phyloP scores from a whole-genome alignment of 768 basidiomycete species.

The Mycena galericulata region DNA sequence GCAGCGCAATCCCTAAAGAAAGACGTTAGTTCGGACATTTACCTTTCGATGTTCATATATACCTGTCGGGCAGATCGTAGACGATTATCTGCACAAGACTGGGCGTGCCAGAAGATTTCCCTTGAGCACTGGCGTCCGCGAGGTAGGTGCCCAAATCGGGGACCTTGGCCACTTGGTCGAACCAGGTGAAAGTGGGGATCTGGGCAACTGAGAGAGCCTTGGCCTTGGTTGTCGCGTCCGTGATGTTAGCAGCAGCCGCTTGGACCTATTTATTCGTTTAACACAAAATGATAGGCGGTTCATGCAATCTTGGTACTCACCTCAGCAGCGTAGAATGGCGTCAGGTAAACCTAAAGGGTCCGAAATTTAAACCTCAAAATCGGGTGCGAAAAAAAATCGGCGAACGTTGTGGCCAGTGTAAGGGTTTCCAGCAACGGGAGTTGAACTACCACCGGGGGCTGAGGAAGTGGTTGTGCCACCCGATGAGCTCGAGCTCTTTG shows the following conservation, averaged over 20 bases:
- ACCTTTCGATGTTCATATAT: background rate
- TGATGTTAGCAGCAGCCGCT: slow-evolving; percentile 61
- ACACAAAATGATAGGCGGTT: too few species aligned
- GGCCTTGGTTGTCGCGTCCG: slow-evolving; percentile 60
- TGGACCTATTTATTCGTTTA: slow-evolving; percentile 41
- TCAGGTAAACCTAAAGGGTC: slow-evolving; percentile 57
- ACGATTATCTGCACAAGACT: slow-evolving; percentile 65
- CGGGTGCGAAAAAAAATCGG: background rate
- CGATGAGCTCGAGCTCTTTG: slow-evolving; percentile 26
- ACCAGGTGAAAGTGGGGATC: slow-evolving; percentile 74
- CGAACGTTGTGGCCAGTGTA: slow-evolving; percentile 61
- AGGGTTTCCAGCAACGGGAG: slow-evolving; percentile 63
- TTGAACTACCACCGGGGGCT: slow-evolving; percentile 45
- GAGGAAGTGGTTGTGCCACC: slow-evolving; percentile 38
- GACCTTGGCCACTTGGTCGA: slow-evolving; percentile 68
- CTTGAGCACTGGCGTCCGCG: slow-evolving; percentile 61
- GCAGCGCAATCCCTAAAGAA: slow-evolving; percentile 71
- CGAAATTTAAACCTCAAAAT: background rate
- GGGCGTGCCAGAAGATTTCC: slow-evolving; percentile 59
- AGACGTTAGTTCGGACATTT: background rate
- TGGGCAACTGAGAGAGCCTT: slow-evolving; percentile 66
- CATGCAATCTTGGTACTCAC: background rate
- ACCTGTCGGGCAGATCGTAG: slow-evolving; percentile 65
- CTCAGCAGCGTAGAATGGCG: slow-evolving; percentile 68
- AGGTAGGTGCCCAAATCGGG: slow-evolving; percentile 68